phyloP scores from a whole-genome alignment of 768 basidiomycete species.

The Serendipita sp. region DNA sequence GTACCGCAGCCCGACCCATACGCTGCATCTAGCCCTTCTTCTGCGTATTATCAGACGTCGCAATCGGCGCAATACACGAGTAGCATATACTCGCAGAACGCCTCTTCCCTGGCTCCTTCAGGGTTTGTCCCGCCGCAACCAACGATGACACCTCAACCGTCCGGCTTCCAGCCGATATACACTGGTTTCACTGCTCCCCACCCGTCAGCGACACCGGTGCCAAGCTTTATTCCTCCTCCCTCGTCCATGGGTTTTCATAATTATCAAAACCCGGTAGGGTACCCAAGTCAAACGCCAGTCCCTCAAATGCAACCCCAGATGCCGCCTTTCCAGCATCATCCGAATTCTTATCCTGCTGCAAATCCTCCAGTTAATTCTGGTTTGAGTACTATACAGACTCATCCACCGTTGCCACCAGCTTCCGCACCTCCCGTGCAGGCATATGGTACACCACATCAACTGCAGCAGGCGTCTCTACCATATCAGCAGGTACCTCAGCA shows the following conservation, averaged over 20 bases:
- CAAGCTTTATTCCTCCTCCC: neutral
- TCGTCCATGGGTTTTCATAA: neutral
- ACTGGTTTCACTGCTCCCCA: neutral
- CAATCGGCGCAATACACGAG: neutral
- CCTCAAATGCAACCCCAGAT: neutral
- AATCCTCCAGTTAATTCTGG: neutral
- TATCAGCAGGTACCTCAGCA: constrained; percentile 5
- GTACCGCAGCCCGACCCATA: constrained; percentile 5
- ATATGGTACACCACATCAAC: constrained; percentile 2
- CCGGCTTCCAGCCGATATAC: constrained; percentile 4
- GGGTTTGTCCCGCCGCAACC: constrained; percentile 7
- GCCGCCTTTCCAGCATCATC: neutral
- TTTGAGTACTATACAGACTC: neutral
- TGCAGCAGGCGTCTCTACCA: constrained; percentile 5
- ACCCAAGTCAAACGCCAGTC: neutral
- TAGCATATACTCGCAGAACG: neutral
- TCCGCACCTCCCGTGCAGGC: neutral
- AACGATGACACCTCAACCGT: constrained; percentile 5
- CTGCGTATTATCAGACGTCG: constrained; percentile 1
- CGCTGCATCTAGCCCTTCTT: neutral
- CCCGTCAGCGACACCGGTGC: neutral
- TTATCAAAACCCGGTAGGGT: neutral
- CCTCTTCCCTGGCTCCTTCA: neutral
- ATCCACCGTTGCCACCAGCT: neutral
- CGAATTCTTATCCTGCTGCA: neutral